Conservation (phyloP, 345 rosid species). For the Salix exigua region DNA sequence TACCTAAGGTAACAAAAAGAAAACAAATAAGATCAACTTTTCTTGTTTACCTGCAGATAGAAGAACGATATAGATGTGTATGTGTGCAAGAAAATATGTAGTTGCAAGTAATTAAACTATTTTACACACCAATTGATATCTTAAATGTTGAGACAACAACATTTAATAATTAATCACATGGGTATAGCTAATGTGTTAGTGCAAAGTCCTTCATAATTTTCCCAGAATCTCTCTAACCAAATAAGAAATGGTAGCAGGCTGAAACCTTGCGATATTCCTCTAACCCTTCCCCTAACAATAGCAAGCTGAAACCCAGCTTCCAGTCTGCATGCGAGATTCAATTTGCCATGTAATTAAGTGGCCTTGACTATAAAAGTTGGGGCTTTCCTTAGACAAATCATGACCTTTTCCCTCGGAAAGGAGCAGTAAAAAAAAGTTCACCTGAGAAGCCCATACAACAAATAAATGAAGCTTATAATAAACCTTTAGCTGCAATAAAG, state of each 20-base stretch:
- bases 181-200: neutral
- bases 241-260: neutral
- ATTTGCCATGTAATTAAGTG: neutral
- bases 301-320: neutral
- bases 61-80: neutral
- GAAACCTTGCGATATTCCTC: neutral
- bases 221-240: neutral
- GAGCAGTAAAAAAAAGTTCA: neutral
- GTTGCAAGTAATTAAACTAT: neutral
- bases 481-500: neutral
- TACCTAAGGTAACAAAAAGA: slow-evolving; percentile 50
- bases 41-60: neutral
- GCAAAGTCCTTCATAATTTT: neutral
- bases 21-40: neutral
- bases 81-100: neutral
- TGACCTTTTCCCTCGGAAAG: neutral
- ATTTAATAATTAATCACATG: neutral
- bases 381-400: neutral
- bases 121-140: neutral
- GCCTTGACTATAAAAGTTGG: neutral
- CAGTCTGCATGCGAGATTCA: neutral
- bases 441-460: neutral
- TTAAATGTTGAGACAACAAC: neutral
- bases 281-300: neutral
- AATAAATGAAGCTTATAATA: neutral